Evolutionary conservation across 176 grass and related monocot genomes (phyloP).

Genomic region (Secale cereale): DNA sequence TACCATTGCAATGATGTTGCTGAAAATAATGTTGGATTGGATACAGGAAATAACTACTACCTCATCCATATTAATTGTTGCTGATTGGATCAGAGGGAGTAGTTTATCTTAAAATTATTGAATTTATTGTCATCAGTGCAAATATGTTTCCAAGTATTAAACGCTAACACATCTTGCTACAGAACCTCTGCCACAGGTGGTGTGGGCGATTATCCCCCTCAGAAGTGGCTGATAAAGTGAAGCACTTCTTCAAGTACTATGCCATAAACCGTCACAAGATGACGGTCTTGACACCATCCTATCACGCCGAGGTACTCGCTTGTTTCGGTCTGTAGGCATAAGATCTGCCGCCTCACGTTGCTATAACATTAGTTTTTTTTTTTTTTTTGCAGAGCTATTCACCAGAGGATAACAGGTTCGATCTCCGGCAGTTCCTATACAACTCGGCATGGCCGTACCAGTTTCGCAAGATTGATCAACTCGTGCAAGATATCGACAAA

Average conservation of each 20-base stretch:
- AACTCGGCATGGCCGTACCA: conserved; percentile 84
- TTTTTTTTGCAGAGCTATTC: conserved; percentile 82
- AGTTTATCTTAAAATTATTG: neutral
- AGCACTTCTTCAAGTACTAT: conserved; percentile 96
- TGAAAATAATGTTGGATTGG: neutral
- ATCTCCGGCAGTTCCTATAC: conserved; percentile 94
- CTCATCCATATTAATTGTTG: no score
- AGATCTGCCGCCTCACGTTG: neutral
- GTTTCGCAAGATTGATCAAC: conserved; percentile 86
- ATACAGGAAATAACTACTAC: neutral
- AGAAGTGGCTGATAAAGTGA: conserved; percentile 96
- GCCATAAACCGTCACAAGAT: conserved; percentile 98
- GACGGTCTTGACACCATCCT: conserved; percentile 95
- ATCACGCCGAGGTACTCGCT: conserved; percentile 82
- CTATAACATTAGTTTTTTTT: neutral
- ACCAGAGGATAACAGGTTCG: conserved; percentile 94
- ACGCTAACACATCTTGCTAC: conserved; percentile 26
- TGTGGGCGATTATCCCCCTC: conserved; percentile 72
- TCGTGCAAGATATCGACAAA: conserved; percentile 59
- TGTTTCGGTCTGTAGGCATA: neutral
- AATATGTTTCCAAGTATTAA: neutral
- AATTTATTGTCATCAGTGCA: neutral
- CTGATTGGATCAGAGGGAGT: no score
- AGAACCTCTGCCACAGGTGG: conserved; percentile 94
- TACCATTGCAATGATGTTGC: neutral